A percentile compares a stretch with the other conserved stretches of the same genome.
Conservation (phyloP, 495 filamentous ascomycete species). For the Articulospora tetracladia region DNA sequence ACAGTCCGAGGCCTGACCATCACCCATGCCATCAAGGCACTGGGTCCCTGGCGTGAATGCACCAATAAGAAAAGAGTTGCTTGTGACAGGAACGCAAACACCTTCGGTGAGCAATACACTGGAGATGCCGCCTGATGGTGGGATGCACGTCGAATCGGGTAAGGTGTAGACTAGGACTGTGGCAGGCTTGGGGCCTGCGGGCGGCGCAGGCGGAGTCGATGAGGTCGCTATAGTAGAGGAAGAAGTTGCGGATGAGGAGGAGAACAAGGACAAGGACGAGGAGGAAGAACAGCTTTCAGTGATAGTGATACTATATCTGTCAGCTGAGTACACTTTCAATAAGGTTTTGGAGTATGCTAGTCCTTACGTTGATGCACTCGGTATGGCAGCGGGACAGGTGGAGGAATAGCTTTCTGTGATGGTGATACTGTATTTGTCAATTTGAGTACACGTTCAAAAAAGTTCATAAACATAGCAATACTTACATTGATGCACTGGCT, state of each 20-base stretch:
- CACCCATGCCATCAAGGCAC: no score
- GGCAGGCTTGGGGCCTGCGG: neutral
- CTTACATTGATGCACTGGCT: no score
- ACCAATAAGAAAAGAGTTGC: no score
- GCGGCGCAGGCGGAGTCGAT: neutral
- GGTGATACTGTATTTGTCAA: no score
- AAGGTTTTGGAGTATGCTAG: neutral
- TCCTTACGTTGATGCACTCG: neutral
- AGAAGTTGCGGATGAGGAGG: no score
- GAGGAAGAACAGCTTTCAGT: neutral
- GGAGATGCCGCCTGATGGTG: neutral
- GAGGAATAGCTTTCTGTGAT: no score
- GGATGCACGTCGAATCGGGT: neutral
- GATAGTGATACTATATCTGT: neutral
- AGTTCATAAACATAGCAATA: no score
- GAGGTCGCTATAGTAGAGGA: neutral
- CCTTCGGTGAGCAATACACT: neutral
- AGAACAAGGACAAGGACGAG: no score
- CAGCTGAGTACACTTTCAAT: neutral
- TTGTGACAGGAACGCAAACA: neutral
- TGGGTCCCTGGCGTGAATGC: no score
- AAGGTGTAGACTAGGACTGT: neutral
- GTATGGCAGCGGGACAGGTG: neutral
- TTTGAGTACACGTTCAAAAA: no score
- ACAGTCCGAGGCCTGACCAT: no score